phyloP scores from a whole-genome alignment of 257 asterid genomes.

The Verbena officinalis region DNA sequence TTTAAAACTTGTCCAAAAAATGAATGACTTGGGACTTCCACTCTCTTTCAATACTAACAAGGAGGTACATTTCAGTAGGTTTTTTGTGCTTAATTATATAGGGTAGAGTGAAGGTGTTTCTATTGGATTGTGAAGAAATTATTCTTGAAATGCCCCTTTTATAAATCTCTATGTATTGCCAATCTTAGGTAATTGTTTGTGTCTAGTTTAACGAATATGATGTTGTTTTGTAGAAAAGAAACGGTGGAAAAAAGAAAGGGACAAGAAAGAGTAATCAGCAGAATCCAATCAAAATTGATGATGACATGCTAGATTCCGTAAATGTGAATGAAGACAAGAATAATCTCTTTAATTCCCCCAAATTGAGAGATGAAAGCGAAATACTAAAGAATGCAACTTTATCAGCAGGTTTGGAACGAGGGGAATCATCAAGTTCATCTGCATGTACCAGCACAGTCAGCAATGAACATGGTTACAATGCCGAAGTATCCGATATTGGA shows the following conservation, averaged over 20 bases:
- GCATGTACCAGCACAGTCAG: slow-evolving; percentile 37
- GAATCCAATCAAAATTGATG: slow-evolving; percentile 28
- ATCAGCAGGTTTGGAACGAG: slow-evolving; percentile 34
- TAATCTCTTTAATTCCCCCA: slow-evolving; percentile 35
- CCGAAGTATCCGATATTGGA: slow-evolving; percentile 35
- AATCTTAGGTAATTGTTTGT: background rate
- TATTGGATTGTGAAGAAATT: slow-evolving; percentile 3
- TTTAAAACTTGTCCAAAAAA: slow-evolving; percentile 48
- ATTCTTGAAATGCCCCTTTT: background rate
- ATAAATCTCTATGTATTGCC: background rate
- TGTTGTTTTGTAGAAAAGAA: slow-evolving; percentile 47
- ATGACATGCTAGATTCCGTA: slow-evolving; percentile 28
- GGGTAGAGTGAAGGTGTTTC: background rate
- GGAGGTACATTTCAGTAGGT: slow-evolving; percentile 42
- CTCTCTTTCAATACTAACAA: slow-evolving; percentile 73
- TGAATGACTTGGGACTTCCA: slow-evolving; percentile 88
- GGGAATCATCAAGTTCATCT: slow-evolving; percentile 38
- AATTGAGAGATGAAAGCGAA: slow-evolving; percentile 40
- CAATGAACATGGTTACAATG: slow-evolving; percentile 28
- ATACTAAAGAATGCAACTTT: slow-evolving; percentile 25
- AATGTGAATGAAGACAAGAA: slow-evolving; percentile 42
- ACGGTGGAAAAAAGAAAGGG: slow-evolving; percentile 51
- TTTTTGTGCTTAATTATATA: background rate
- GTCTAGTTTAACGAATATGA: slow-evolving; percentile 11
- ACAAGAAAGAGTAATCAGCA: slow-evolving; percentile 40